Base-by-base conservation (phyloP, 164 flowering plant species). In the Akebia trifoliata region DNA sequence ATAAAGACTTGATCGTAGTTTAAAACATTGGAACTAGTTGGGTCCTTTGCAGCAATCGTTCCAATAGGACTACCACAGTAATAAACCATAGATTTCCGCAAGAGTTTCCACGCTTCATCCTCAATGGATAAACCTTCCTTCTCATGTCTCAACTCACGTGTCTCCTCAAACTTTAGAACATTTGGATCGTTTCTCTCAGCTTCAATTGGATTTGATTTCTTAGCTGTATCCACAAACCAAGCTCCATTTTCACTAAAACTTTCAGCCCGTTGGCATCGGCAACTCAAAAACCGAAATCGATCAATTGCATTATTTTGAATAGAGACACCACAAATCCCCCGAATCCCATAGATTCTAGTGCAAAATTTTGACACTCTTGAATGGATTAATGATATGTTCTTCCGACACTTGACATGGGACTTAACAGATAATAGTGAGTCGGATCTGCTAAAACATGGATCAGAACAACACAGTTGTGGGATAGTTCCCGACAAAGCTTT, bases 1-100 rank as follows among this genome's bases (percentile, higher is more conserved):
- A 86, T 84, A 46, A 86, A 86, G 60, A 86, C 83, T 61, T 86
- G 94, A 69, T 86, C 94, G 64, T 84, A 86, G 65, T 86, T 86
- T 56, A 80, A 66, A 39, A 71, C 59, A 58, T 56, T 73, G 26
- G 78, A 20, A 59, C 51, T 53, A 32, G 68, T 76, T 14, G 83
- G 78, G 40, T 84, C 90, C 63, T 76, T 77, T 17, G 94, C 94
- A 60, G 94, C 94, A 69, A 86, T 80, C 3, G 94, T 86, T 54
- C 94, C 94, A 51, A 84, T 60, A 6, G 94, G 87, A 72, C 69
- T 74, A 31, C 80, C 81, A 64, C 94, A 86, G 56, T 84, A 84
- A 60, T 74, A 56, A 61, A 84, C 90, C 45, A 83, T 51, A 2
- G 87, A 82, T 52, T 75, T 76, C 52, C 67, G 63, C 18, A 86